Conservation (phyloP, 495 filamentous ascomycete species). For the Podospora pseudopauciseta region DNA sequence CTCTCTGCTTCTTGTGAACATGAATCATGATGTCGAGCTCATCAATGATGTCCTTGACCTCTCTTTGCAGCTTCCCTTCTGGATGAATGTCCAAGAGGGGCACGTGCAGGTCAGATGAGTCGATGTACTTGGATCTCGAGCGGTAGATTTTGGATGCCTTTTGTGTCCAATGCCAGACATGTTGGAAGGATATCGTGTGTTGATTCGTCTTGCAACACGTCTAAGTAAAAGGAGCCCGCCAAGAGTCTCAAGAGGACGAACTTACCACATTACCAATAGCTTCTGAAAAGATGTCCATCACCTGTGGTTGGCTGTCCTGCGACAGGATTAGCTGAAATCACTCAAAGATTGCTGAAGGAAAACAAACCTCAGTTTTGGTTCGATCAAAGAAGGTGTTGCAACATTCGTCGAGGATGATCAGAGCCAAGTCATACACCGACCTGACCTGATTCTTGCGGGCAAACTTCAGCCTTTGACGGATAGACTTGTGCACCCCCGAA, state of each 20-base stretch:
- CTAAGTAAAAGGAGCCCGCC: no score
- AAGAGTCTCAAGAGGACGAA: background rate
- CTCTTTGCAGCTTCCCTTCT: constrained; percentile 60
- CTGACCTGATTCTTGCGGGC: constrained; percentile 55
- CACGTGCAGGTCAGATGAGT: constrained; percentile 36
- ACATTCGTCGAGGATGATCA: constrained; percentile 63
- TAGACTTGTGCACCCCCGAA: constrained; percentile 60
- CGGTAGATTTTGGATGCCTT: constrained; percentile 27
- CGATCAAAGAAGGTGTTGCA: constrained; percentile 61
- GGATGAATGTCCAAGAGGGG: constrained; percentile 62
- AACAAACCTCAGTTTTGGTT: constrained; percentile 43
- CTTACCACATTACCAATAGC: constrained; percentile 36
- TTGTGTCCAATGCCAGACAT: constrained; percentile 38
- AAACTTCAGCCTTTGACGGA: constrained; percentile 36
- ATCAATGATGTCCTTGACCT: constrained; percentile 69
- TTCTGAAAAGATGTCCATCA: constrained; percentile 66
- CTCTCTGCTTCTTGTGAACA: constrained; percentile 54
- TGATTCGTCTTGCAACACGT: constrained; percentile 27
- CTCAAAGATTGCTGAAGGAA: no score
- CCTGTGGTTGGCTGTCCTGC: constrained; percentile 57
- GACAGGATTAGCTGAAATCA: background rate
- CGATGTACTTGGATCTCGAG: constrained; percentile 28
- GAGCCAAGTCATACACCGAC: constrained; percentile 62
- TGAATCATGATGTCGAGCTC: constrained; percentile 69
- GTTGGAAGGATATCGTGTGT: constrained; percentile 35